Evolutionary conservation across 208 protist genomes (phyloP).

Genomic region (Tritrichomonas foetus): DNA sequence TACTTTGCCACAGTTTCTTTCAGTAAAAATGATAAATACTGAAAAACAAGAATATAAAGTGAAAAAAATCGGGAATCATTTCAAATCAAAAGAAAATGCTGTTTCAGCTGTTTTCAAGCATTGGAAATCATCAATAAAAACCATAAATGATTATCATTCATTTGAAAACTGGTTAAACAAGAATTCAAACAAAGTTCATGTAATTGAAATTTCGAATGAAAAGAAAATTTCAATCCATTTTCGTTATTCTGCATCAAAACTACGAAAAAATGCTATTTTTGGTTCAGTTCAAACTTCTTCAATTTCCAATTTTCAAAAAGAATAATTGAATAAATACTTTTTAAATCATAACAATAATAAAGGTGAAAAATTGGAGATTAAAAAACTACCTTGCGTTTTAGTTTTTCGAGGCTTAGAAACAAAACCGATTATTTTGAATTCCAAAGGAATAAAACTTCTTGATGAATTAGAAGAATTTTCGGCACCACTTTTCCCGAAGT

Average conservation of each 20-base stretch:
- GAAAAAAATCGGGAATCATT: neutral
- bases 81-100: neutral
- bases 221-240: neutral
- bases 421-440: neutral
- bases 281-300: too few species aligned
- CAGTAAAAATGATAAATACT: neutral
- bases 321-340: too few species aligned
- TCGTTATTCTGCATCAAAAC: neutral
- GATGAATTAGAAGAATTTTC: slow-evolving; percentile 1
- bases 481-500: neutral
- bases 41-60: neutral
- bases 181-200: neutral
- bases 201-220: neutral
- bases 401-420: neutral
- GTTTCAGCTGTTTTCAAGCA: neutral
- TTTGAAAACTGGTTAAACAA: neutral
- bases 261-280: neutral
- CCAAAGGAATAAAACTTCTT: neutral
- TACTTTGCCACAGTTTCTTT: neutral
- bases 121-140: neutral
- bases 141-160: neutral
- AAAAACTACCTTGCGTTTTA: neutral
- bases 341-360: neutral
- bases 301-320: too few species aligned
- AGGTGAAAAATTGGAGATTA: neutral